phyloP scores from a whole-genome alignment of 2,329 filamentous ascomycete genomes.

The Arthroderma sp. region DNA sequence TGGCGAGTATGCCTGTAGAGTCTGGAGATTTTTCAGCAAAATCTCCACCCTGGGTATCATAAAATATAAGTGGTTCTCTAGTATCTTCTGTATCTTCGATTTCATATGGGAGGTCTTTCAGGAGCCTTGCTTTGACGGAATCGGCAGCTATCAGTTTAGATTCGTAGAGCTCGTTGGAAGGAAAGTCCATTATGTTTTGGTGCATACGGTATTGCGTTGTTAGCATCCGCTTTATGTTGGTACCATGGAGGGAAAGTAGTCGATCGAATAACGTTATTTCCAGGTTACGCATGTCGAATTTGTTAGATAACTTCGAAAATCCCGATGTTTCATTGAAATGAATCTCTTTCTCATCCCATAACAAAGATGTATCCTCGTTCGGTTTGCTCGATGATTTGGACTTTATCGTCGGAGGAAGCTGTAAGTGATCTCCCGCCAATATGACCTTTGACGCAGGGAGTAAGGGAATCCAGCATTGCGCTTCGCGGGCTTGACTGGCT shows the following conservation, averaged over 20 bases:
- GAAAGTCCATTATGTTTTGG: conserved; percentile 87
- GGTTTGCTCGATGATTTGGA: conserved; percentile 39
- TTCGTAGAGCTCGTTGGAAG: conserved; percentile 79
- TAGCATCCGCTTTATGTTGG: conserved; percentile 80
- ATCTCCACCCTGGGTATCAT: conserved; percentile 90
- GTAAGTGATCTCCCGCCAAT: conserved; percentile 85
- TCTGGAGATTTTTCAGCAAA: conserved; percentile 76
- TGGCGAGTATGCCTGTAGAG: conserved; percentile 44
- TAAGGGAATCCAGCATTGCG: conserved; percentile 91
- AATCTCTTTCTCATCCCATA: conserved; percentile 37
- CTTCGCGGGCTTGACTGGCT: conserved; percentile 87
- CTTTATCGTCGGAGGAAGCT: conserved; percentile 90
- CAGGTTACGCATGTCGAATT: conserved; percentile 40
- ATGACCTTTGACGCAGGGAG: conserved; percentile 70
- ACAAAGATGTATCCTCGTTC: conserved; percentile 17
- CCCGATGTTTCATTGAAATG: conserved; percentile 19
- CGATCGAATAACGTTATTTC: conserved; percentile 92
- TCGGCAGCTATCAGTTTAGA: conserved; percentile 69
- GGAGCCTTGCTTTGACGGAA: conserved; percentile 58
- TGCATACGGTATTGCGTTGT: conserved; percentile 99
- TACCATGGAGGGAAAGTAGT: conserved; percentile 67
- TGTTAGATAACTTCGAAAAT: conserved; percentile 19
- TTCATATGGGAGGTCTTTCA: conserved; percentile 66
- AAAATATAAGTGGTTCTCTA: conserved; percentile 75
- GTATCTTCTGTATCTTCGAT: conserved; percentile 78